Evolutionary conservation across 2,329 filamentous ascomycete species (phyloP).

Genomic region (Penicillium janthinellum): DNA sequence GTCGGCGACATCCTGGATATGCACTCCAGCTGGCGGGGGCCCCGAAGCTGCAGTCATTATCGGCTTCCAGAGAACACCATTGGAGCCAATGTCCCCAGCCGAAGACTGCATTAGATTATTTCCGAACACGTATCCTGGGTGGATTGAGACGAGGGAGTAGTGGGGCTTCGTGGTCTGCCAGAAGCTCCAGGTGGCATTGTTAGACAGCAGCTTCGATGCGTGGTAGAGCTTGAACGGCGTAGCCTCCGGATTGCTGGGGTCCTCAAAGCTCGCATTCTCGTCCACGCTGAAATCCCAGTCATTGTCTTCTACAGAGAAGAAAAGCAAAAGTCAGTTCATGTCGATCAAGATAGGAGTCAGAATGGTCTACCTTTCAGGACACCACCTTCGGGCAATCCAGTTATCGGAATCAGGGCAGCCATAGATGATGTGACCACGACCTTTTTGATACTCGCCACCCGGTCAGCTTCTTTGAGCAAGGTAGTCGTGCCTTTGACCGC

Average conservation of each 20-base stretch:
- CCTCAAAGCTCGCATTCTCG: conserved; percentile 16
- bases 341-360: no score
- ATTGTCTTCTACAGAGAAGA: conserved; percentile 21
- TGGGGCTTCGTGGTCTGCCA: conserved; percentile 17
- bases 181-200: conserved; percentile 27
- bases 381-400: background rate
- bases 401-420: background rate
- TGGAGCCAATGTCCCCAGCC: conserved; percentile 17
- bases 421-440: conserved; percentile 9
- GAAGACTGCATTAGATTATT: conserved; percentile 25
- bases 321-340: background rate
- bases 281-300: conserved; percentile 26
- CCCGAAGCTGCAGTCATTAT: conserved; percentile 19
- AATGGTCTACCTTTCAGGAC: background rate
- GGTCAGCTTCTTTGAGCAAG: conserved; percentile 5
- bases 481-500: conserved; percentile 11
- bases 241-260: conserved; percentile 6
- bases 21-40: conserved; percentile 15
- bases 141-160: conserved; percentile 25
- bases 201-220: conserved; percentile 30
- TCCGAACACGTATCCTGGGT: conserved; percentile 28
- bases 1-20: conserved; percentile 31
- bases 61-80: conserved; percentile 16
- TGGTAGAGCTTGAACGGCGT: conserved; percentile 25
- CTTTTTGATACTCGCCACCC: conserved; percentile 3